These are phyloP conservation scores for Phytopythium mirpurense DNA, from an alignment of 352 stramenopile species.

Conservation along the genomic window DNA sequence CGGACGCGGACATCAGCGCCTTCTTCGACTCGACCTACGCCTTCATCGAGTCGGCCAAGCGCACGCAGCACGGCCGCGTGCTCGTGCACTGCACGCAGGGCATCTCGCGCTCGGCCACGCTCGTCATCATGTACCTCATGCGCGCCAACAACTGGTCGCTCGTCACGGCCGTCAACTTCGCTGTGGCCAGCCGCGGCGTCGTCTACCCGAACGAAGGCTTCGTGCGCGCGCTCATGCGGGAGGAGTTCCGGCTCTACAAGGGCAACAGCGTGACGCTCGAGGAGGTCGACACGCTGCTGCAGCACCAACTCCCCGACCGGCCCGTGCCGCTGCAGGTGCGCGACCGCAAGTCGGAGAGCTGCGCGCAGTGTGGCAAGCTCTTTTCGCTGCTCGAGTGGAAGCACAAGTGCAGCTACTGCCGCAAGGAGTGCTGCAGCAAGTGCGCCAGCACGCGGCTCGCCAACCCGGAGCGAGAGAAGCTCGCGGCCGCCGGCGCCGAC, in stretches of 20 bases:
- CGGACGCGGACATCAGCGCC: constrained; percentile 58
- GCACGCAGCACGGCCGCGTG: constrained; percentile 67
- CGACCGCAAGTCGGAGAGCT: constrained; percentile 59
- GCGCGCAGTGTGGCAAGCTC: constrained; percentile 63
- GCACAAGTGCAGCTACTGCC: constrained; percentile 78
- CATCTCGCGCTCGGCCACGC: constrained; percentile 75
- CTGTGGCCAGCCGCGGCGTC: constrained; percentile 64
- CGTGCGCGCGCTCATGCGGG: constrained; percentile 61
- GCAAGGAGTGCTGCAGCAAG: constrained; percentile 78
- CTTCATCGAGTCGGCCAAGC: constrained; percentile 81
- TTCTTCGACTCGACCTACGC: constrained; percentile 66
- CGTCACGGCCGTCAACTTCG: constrained; percentile 78
- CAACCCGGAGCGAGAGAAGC: constrained; percentile 53
- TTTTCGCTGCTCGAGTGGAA: constrained; percentile 84
- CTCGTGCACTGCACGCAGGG: constrained; percentile 83
- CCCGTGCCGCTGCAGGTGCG: constrained; percentile 63
- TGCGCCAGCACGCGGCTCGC: constrained; percentile 73
- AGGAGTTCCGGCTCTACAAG: constrained; percentile 76
- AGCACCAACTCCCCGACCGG: constrained; percentile 68
- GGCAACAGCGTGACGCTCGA: constrained; percentile 66
- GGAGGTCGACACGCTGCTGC: constrained; percentile 68
- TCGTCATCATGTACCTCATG: constrained; percentile 88
- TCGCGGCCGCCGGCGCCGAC: constrained; percentile 25
- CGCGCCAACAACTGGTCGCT: constrained; percentile 77
- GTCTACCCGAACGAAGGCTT: constrained; percentile 85